Evolutionary conservation across 192 early-diverging fungal genomes (phyloP), one percentile per base, ranked within the genome.

Genomic region (Coemansia sp.): DNA sequence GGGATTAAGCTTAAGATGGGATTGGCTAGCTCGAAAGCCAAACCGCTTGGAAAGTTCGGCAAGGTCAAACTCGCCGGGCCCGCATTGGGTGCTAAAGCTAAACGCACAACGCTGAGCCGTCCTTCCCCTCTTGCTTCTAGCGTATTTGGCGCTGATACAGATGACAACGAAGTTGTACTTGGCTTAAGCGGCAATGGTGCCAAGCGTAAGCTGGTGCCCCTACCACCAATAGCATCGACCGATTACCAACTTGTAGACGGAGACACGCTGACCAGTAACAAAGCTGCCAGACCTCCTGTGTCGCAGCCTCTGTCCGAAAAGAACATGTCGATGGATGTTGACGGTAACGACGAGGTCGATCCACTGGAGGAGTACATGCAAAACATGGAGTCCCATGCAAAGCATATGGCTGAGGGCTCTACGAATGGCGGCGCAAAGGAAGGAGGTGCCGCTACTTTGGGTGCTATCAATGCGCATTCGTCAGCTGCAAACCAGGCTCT

Each of bases 281-380:
- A 29, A 30, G 57, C 23, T 59, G 71, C 31, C 61, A 64, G 30
- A 29, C 34, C 12, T n/a, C n/a, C n/a, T n/a, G n/a, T n/a, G n/a
- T n/a, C 40, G 13, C 13, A 43, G 40, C 13, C 48, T 1, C 4
- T 9, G 15, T 51, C 6, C 7, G 48, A 25, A 7, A 51, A 51
- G 10, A 15, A 26, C 10, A 10, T 25, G 26, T 59, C 42, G 51
- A 83, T 71, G 67, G 74, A 31, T 1, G 76, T 85, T 56, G 84
- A 87, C 25, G 76, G 63, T n/a, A 21, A 25, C n/a, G 70, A 85
- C 25, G 91, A 86, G 10, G 65, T 80, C 6, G 92, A 93, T 52
- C 84, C 91, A 7, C 61, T 93, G 18, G 96, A 98, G 58, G 91
- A 89, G 25, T 98, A 85, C 68, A 98, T 98, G 96, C 84, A 86